These are phyloP conservation scores for Coelastrella sp. DNA, from an alignment of 139 green algal species.

Conservation along the genomic window DNA sequence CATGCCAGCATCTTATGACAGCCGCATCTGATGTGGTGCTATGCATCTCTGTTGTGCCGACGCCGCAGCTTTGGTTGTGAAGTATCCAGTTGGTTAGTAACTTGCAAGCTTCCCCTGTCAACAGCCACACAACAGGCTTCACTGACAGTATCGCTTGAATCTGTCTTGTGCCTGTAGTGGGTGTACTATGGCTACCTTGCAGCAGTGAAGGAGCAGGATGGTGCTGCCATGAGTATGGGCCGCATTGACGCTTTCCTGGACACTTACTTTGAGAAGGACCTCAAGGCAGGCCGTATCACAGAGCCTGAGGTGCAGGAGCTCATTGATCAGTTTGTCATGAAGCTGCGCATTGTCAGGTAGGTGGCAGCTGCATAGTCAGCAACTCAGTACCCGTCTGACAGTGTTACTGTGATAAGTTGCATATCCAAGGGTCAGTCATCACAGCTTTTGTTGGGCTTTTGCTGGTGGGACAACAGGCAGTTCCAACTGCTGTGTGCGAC, in stretches of 20 bases:
- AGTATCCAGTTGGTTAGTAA: too few species aligned
- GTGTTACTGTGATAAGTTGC: too few species aligned
- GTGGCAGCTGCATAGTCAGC: too few species aligned
- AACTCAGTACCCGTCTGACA: too few species aligned
- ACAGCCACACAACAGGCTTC: too few species aligned
- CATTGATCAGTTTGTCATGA: constrained; percentile 82
- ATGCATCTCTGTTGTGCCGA: too few species aligned
- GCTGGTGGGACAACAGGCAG: neutral
- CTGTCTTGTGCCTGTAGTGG: constrained; percentile 60
- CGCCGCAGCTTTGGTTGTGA: too few species aligned
- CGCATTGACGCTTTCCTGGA: constrained; percentile 88
- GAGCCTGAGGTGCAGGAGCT: constrained; percentile 75
- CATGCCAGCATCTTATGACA: too few species aligned
- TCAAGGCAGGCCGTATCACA: constrained; percentile 56
- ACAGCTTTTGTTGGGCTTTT: too few species aligned
- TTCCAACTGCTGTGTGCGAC: neutral
- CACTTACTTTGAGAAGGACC: constrained; percentile 77
- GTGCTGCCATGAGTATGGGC: constrained; percentile 84
- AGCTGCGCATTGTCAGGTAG: constrained; percentile 65
- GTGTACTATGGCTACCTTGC: constrained; percentile 85
- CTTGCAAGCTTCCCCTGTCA: too few species aligned
- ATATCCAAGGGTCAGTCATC: too few species aligned
- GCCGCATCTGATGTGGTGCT: too few species aligned
- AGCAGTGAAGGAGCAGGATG: constrained; percentile 86
- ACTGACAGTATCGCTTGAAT: neutral